Evolutionary conservation across 768 basidiomycete genomes (phyloP).

Genomic region (Grammothele lineata): DNA sequence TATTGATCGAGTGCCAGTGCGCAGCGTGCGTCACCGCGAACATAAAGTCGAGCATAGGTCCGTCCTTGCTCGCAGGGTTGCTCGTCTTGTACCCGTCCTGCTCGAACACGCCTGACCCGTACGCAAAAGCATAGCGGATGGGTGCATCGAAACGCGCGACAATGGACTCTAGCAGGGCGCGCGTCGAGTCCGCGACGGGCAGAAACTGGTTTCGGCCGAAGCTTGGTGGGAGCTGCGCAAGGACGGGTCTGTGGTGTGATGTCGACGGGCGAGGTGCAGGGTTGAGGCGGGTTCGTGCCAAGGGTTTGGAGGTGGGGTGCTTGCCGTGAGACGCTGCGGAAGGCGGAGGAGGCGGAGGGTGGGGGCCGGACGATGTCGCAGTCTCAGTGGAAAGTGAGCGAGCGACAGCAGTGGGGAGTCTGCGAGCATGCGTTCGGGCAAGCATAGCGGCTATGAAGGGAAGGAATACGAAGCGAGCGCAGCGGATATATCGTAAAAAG

Average conservation of each 20-base stretch:
- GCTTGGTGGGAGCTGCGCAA: slow-evolving; percentile 58
- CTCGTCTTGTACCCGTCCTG: slow-evolving; percentile 70
- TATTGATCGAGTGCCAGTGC: slow-evolving; percentile 95
- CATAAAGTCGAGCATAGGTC: slow-evolving; percentile 93
- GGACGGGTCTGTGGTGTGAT: slow-evolving; percentile 25
- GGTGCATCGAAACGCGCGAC: slow-evolving; percentile 82
- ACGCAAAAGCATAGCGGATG: slow-evolving; percentile 95
- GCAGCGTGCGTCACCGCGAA: slow-evolving; percentile 91
- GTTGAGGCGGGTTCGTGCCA: slow-evolving; percentile 33
- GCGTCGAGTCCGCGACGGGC: slow-evolving; percentile 72
- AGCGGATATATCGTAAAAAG: neutral
- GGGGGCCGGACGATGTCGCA: slow-evolving; percentile 18
- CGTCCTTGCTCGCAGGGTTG: slow-evolving; percentile 25
- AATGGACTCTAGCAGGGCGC: slow-evolving; percentile 76
- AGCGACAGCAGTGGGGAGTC: slow-evolving; percentile 17
- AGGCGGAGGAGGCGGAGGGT: slow-evolving; percentile 30
- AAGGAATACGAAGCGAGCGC: neutral
- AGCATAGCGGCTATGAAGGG: slow-evolving; percentile 7
- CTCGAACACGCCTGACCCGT: slow-evolving; percentile 93
- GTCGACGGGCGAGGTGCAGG: slow-evolving; percentile 38
- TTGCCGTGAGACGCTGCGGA: slow-evolving; percentile 28
- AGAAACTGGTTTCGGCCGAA: slow-evolving; percentile 84
- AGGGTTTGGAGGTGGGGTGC: slow-evolving; percentile 25
- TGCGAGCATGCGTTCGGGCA: slow-evolving; percentile 14
- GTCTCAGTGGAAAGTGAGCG: slow-evolving; percentile 26